phyloP scores from a whole-genome alignment of 2,329 filamentous ascomycete genomes.

The Fusarium palustre region DNA sequence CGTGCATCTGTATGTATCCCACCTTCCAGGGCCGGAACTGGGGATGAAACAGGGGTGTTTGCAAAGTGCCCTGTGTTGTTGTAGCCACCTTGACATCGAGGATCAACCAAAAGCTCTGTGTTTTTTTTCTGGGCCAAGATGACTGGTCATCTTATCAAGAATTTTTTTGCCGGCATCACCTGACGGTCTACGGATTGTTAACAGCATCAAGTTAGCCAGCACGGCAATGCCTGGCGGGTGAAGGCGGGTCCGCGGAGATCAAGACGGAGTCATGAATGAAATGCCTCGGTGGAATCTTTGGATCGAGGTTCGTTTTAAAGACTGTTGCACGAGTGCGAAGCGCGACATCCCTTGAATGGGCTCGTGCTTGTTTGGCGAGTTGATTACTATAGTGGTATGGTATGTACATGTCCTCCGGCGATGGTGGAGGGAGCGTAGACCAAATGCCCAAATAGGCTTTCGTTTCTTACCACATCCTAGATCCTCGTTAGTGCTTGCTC shows the following conservation, averaged over 20 bases:
- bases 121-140: slow-evolving; percentile 35
- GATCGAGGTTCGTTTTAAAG: slow-evolving; percentile 9
- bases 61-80: slow-evolving; percentile 36
- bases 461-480: slow-evolving; percentile 38
- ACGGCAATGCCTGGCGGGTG: slow-evolving; percentile 22
- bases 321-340: not conserved
- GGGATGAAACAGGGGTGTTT: not conserved
- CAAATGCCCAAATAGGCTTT: slow-evolving; percentile 26
- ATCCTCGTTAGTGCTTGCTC: slow-evolving; percentile 27
- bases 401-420: not conserved
- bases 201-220: not conserved
- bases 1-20: slow-evolving; percentile 41
- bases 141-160: slow-evolving; percentile 40
- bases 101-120: slow-evolving; percentile 26
- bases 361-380: slow-evolving; percentile 29
- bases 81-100: slow-evolving; percentile 39
- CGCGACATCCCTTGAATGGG: slow-evolving; percentile 3
- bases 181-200: not conserved
- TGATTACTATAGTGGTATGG: slow-evolving; percentile 8
- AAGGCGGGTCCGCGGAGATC: slow-evolving; percentile 33
- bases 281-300: slow-evolving; percentile 23
- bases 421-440: slow-evolving; percentile 17
- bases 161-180: slow-evolving; percentile 16
- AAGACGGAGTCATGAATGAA: slow-evolving; percentile 29
- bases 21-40: slow-evolving; percentile 29